Evolutionary conservation across 768 basidiomycete genomes (phyloP).

Genomic region (Trichaptum fuscoviolaceum): DNA sequence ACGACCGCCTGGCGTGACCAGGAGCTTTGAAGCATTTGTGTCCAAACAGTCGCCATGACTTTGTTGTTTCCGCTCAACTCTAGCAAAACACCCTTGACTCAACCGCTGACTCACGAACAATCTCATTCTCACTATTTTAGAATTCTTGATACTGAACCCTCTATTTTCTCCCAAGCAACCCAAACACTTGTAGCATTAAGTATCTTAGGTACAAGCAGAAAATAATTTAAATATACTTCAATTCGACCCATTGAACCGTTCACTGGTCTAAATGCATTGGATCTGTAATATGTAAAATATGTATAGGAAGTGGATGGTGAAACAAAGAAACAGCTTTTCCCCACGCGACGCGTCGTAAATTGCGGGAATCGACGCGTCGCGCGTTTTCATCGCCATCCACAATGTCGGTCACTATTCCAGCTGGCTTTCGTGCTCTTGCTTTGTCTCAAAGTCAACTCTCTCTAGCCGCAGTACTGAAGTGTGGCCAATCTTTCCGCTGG

Average conservation of each 20-base stretch:
- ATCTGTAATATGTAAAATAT: too few species aligned
- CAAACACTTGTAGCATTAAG: background rate
- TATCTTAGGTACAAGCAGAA: background rate
- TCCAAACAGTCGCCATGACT: background rate
- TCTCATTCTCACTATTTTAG: background rate
- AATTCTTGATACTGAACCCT: background rate
- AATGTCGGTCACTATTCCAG: conserved; percentile 20
- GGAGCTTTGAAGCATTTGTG: background rate
- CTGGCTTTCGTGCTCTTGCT: conserved; percentile 54
- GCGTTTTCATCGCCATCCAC: conserved; percentile 14
- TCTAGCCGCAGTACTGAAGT: conserved; percentile 72
- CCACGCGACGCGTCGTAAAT: background rate
- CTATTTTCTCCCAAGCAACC: background rate
- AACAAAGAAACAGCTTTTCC: background rate
- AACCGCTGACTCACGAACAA: background rate
- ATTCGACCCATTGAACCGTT: too few species aligned
- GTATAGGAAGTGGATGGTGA: too few species aligned
- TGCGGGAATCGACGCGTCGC: conserved; percentile 6
- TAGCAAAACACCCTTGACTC: background rate
- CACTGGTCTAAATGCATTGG: background rate
- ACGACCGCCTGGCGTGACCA: background rate
- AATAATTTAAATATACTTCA: background rate
- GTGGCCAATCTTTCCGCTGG: conserved; percentile 89
- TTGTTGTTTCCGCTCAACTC: background rate
- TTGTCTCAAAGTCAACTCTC: conserved; percentile 65